These are phyloP conservation scores for Trametes cubensis DNA, from an alignment of 768 basidiomycete species.

Conservation along the genomic window DNA sequence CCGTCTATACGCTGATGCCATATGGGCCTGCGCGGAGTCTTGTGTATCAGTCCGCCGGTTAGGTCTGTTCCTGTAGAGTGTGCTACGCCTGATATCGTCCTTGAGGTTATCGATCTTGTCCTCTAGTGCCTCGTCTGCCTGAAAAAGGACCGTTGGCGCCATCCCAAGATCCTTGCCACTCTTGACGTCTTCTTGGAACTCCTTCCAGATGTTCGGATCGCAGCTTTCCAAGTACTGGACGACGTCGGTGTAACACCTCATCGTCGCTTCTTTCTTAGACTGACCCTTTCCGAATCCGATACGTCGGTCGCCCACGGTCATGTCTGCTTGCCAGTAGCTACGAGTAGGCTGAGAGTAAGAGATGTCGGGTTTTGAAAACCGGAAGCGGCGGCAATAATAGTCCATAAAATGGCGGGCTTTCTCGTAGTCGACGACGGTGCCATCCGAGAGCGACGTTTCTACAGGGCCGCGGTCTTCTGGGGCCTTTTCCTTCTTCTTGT, in stretches of 20 bases:
- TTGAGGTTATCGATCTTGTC: slow-evolving; percentile 74
- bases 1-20: slow-evolving; percentile 29
- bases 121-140: slow-evolving; percentile 63
- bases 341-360: slow-evolving; percentile 44
- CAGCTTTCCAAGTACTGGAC: slow-evolving; percentile 84
- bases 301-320: slow-evolving; percentile 74
- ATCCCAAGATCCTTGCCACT: slow-evolving; percentile 70
- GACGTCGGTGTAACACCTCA: slow-evolving; percentile 84
- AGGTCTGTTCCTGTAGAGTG: slow-evolving; percentile 69
- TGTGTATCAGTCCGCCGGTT: neutral
- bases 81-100: slow-evolving; percentile 62
- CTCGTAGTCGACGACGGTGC: slow-evolving; percentile 64
- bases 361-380: slow-evolving; percentile 74
- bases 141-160: slow-evolving; percentile 69
- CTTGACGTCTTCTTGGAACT: slow-evolving; percentile 62
- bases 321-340: slow-evolving; percentile 67
- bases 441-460: slow-evolving; percentile 57
- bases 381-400: slow-evolving; percentile 84
- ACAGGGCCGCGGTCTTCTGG: slow-evolving; percentile 7
- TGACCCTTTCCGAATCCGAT: slow-evolving; percentile 78
- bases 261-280: slow-evolving; percentile 72
- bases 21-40: slow-evolving; percentile 10
- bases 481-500: slow-evolving; percentile 16
- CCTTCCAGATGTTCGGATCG: slow-evolving; percentile 78
- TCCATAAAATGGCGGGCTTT: slow-evolving; percentile 90